Evolutionary conservation across 2,329 filamentous ascomycete species (phyloP), one percentile per base, ranked within the genome.

Genomic region (Aureobasidium namibiae): DNA sequence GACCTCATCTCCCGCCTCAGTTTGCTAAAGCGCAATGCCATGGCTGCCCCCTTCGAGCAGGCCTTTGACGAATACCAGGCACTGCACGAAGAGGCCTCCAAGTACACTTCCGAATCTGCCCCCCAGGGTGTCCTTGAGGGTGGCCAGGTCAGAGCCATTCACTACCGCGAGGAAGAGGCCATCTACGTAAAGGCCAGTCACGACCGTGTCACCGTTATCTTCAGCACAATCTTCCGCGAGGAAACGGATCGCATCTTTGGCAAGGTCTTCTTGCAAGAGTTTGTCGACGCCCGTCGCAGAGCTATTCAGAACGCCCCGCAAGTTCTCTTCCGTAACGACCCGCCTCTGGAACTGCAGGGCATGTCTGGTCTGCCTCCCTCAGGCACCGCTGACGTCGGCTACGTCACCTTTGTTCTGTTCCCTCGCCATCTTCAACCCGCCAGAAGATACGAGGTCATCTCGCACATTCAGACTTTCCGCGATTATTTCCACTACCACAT

Each of bases 401-500:
- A 97, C 72, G 92, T 99, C 63, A 99, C 95, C 23, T 99, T 99
- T 75, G 94, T 97, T 49, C 82, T 99, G 44, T 99, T 99, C 79
- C 92, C 94, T 48, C 87, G 94, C 64, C 95, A 99, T 75, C 80
- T 99, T 65, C 92, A 91, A 14, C 85, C 86, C 14, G 90, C 96
- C 74, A 85, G 91, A 71, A 90, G 95, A 78, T 87, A 89, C 62
- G 92, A 96, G 65, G 92, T 95, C 72, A 99, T 99, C 67, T 96
- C 92, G 53, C 95, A 99, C 74, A 97, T 99, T 68, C 95, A 99
- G 77, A 99, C 94, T 14, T 99, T 99, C 89, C 89, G 94, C 66
- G 94, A 99, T 72, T 99, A 99, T 76, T 99, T 99, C 81, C 94
- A 99, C 75, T 99, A 99, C 75, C 94, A 99, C 76, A 99, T 99